These are phyloP conservation scores for Astrothelium subdiscretum DNA, from an alignment of 495 filamentous ascomycete genomes.

Conservation along the genomic window DNA sequence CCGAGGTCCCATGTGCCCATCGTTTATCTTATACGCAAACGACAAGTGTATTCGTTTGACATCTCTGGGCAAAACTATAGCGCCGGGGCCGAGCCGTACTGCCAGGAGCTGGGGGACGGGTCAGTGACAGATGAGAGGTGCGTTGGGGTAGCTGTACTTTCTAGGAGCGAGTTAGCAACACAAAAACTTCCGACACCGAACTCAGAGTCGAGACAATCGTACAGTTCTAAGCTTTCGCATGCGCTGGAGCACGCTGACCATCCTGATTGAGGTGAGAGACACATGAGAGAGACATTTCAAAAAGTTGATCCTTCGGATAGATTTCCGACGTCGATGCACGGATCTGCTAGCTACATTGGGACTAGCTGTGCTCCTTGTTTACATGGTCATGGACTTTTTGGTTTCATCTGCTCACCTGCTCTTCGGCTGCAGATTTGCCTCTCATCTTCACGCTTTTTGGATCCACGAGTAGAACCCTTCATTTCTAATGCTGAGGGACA, in stretches of 20 bases:
- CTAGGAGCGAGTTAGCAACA: slow-evolving; percentile 9
- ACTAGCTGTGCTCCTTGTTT: neutral
- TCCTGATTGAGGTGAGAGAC: slow-evolving; percentile 32
- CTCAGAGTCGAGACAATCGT: slow-evolving; percentile 28
- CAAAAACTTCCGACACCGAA: neutral
- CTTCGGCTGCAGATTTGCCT: too few relatives aligned
- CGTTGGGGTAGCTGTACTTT: slow-evolving; percentile 29
- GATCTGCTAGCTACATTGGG: neutral
- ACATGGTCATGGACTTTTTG: too few relatives aligned
- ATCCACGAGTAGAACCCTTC: too few relatives aligned
- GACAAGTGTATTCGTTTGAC: slow-evolving; percentile 76
- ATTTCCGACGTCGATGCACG: neutral
- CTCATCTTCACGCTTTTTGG: too few relatives aligned
- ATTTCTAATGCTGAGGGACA: too few relatives aligned
- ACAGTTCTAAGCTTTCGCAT: slow-evolving; percentile 69
- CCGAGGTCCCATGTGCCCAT: slow-evolving; percentile 73
- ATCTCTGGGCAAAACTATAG: slow-evolving; percentile 64
- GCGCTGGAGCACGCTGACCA: slow-evolving; percentile 69
- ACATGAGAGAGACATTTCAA: neutral
- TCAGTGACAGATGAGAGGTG: slow-evolving; percentile 4
- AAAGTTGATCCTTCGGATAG: neutral
- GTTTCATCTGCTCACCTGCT: too few relatives aligned
- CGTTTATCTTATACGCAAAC: slow-evolving; percentile 53
- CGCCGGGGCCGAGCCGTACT: slow-evolving; percentile 67
- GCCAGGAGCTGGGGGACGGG: slow-evolving; percentile 48